Conservation (phyloP, 495 filamentous ascomycete genomes). For the Penicillium chermesinum region DNA sequence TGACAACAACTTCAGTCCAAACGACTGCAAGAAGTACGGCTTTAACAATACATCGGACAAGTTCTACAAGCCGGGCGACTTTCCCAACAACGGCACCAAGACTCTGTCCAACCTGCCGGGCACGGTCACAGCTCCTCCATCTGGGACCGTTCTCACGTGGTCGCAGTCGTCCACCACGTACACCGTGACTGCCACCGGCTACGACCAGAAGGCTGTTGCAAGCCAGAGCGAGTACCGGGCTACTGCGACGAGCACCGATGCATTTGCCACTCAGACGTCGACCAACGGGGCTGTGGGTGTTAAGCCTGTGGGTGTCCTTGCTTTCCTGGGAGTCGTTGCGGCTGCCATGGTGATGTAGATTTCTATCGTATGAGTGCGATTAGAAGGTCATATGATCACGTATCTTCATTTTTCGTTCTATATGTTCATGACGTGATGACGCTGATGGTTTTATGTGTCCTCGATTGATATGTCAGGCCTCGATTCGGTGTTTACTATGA, state of each 20-base stretch:
- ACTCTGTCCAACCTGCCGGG: slow-evolving; percentile 22
- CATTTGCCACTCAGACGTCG: slow-evolving; percentile 12
- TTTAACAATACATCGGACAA: slow-evolving; percentile 18
- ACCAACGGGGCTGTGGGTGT: slow-evolving; percentile 8
- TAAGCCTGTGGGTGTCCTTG: slow-evolving; percentile 4
- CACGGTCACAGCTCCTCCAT: slow-evolving; percentile 18
- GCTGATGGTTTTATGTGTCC: not conserved
- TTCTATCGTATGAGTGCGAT: no score
- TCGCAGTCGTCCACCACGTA: slow-evolving; percentile 21
- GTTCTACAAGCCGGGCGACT: slow-evolving; percentile 22
- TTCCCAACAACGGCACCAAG: slow-evolving; percentile 18
- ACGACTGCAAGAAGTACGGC: slow-evolving; percentile 14
- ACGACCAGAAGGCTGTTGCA: slow-evolving; percentile 19
- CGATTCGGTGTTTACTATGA: not conserved
- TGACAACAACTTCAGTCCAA: slow-evolving; percentile 11
- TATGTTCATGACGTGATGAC: slow-evolving; percentile 5
- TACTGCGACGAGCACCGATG: slow-evolving; percentile 17
- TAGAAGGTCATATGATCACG: no score
- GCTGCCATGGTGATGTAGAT: slow-evolving; percentile 7
- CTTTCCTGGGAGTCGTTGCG: slow-evolving; percentile 9
- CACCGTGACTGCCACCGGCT: slow-evolving; percentile 24
- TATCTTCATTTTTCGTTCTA: no score
- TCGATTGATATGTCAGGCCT: not conserved
- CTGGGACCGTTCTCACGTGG: slow-evolving; percentile 24
- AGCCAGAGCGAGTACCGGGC: slow-evolving; percentile 18